Conservation (phyloP, 805 yeast genomes). For the Saccharomyces jurei region DNA sequence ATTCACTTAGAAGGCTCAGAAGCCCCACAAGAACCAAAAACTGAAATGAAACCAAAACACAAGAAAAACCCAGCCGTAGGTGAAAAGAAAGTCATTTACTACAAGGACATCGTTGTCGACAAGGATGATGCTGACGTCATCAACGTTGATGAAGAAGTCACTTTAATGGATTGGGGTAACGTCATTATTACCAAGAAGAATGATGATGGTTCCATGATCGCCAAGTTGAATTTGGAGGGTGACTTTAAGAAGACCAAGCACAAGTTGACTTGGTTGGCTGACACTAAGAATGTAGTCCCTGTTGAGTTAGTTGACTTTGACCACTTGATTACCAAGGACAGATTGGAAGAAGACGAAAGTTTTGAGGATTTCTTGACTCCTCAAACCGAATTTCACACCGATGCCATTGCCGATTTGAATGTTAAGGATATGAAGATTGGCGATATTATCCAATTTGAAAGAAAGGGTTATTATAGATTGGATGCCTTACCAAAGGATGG, state of each 20-base stretch:
- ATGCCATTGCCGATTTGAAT: slow-evolving; percentile 75
- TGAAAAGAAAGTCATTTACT: slow-evolving; percentile 63
- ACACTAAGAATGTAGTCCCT: slow-evolving; percentile 59
- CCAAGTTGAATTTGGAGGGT: slow-evolving; percentile 82
- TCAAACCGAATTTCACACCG: slow-evolving; percentile 72
- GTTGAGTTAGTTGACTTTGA: slow-evolving; percentile 87
- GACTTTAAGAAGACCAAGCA: slow-evolving; percentile 94
- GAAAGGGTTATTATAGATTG: slow-evolving; percentile 90
- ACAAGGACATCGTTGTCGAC: slow-evolving; percentile 62
- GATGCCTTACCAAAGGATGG: slow-evolving; percentile 52
- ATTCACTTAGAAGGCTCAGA: slow-evolving; percentile 48
- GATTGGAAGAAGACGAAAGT: slow-evolving; percentile 87
- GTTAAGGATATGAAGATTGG: slow-evolving; percentile 71
- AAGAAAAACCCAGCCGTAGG: slow-evolving; percentile 93
- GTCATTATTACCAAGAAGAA: slow-evolving; percentile 65
- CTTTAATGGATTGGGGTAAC: slow-evolving; percentile 99
- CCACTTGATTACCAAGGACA: slow-evolving; percentile 90
- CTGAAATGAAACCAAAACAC: slow-evolving; percentile 82
- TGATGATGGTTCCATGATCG: slow-evolving; percentile 62
- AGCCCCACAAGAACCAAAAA: slow-evolving; percentile 56
- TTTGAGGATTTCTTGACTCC: slow-evolving; percentile 88
- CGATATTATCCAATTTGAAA: slow-evolving; percentile 87
- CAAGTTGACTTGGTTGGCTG: slow-evolving; percentile 92
- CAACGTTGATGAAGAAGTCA: slow-evolving; percentile 81
- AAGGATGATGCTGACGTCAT: slow-evolving; percentile 76